These are phyloP conservation scores for Gloeophyllum trabeum DNA, from an alignment of 768 basidiomycete species.

Conservation along the genomic window DNA sequence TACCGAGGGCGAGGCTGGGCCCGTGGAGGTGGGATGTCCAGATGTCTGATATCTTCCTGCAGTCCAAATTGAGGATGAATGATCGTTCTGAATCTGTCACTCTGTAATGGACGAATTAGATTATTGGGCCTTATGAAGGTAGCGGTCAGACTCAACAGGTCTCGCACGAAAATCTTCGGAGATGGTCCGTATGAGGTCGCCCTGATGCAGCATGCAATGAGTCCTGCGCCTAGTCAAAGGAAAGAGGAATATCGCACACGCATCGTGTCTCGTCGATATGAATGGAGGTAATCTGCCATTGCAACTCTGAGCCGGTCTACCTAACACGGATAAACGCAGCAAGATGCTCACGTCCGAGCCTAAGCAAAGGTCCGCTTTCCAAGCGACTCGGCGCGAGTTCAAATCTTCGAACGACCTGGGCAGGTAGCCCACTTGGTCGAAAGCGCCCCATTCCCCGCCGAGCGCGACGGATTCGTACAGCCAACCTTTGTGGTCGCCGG, in stretches of 20 bases:
- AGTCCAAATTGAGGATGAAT: constrained; percentile 17
- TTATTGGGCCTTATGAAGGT: not conserved
- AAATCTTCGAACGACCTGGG: no score
- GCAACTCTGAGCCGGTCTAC: not conserved
- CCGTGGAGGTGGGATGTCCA: constrained; percentile 42
- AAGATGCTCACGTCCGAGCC: constrained; percentile 2
- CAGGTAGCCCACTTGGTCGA: not conserved
- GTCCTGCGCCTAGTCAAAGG: not conserved
- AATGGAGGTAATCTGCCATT: constrained; percentile 11
- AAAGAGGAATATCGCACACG: constrained; percentile 6
- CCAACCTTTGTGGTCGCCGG: not conserved
- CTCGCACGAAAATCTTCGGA: constrained; percentile 37
- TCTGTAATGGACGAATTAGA: constrained; percentile 4
- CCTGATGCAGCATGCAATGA: constrained; percentile 2
- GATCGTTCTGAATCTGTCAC: constrained; percentile 7
- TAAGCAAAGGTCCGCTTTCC: not conserved
- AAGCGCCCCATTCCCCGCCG: not conserved
- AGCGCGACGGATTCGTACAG: not conserved
- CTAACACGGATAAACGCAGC: not conserved
- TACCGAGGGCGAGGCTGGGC: constrained; percentile 43
- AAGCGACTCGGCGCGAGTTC: no score
- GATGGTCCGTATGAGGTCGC: constrained; percentile 13
- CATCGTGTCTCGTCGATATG: constrained; percentile 7
- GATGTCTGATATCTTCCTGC: constrained; percentile 37
- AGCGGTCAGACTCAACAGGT: constrained; percentile 28